Conservation (phyloP, 805 yeast genomes). For the Candida nitratophila region DNA sequence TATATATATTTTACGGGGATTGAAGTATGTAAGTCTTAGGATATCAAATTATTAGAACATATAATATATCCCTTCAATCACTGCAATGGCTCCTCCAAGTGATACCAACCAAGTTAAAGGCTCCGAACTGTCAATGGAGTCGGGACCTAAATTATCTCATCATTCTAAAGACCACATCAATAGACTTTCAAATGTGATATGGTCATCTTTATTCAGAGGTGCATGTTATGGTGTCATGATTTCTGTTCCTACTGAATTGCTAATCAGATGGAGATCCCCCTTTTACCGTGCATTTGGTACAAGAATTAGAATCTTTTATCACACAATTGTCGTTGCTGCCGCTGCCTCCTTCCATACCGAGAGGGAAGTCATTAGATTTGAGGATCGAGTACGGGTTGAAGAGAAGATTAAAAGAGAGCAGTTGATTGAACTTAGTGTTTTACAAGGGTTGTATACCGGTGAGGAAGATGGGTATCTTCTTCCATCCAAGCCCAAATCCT, state of each 20-base stretch:
- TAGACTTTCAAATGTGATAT: constrained; percentile 21
- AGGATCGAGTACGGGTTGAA: constrained; percentile 22
- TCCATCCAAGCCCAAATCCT: no score
- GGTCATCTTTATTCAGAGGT: constrained; percentile 25
- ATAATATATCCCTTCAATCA: no score
- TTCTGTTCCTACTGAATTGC: constrained; percentile 29
- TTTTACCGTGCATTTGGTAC: constrained; percentile 29
- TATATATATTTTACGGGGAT: no score
- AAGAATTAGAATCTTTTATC: constrained; percentile 29
- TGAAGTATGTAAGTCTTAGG: no score
- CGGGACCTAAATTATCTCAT: constrained; percentile 9
- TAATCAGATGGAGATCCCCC: constrained; percentile 30
- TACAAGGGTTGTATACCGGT: constrained; percentile 24
- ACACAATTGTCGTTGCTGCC: constrained; percentile 29
- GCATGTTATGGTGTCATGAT: constrained; percentile 30
- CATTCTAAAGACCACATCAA: constrained; percentile 18
- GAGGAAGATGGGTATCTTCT: constrained; percentile 17
- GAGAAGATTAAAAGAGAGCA: constrained; percentile 24
- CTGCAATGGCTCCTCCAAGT: neutral
- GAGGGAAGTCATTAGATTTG: constrained; percentile 27
- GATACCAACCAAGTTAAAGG: neutral
- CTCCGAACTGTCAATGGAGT: neutral
- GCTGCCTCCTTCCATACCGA: constrained; percentile 30
- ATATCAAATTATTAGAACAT: no score
- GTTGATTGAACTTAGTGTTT: constrained; percentile 26